Percentiles rank a stretch among this genome's conserved stretches.
These are phyloP conservation scores for Cymodocea nodosa DNA, from an alignment of 116 monocot species.

Conservation along the genomic window DNA sequence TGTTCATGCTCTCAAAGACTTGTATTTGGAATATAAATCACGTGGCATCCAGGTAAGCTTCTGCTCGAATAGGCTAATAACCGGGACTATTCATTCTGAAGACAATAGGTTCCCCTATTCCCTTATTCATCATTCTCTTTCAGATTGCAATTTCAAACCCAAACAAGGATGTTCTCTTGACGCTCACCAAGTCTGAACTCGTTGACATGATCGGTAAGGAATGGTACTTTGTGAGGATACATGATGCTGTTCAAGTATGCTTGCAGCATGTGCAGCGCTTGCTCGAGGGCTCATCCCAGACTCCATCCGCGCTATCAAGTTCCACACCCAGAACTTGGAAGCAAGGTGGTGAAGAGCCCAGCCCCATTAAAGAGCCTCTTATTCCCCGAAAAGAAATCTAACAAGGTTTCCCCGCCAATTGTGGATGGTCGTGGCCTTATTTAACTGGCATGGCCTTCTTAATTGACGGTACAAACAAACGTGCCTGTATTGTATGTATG, in stretches of 20 bases:
- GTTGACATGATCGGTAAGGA: constrained; percentile 62
- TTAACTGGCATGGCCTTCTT: not conserved
- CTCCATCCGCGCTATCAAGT: constrained; percentile 1
- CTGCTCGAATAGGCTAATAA: too few relatives aligned
- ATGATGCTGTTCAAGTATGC: constrained; percentile 93
- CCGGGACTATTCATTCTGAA: too few relatives aligned
- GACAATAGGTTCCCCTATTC: too few relatives aligned
- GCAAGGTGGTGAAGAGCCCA: constrained; percentile 16
- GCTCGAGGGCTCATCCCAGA: constrained; percentile 11
- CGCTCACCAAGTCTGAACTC: constrained; percentile 55
- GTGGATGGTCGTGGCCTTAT: not conserved
- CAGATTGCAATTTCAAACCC: constrained; percentile 91
- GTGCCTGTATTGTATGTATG: not conserved
- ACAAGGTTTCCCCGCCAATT: not conserved
- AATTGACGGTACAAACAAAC: not conserved
- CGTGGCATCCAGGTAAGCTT: constrained; percentile 63
- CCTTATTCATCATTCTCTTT: not conserved
- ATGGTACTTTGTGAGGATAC: constrained; percentile 90
- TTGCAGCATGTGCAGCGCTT: constrained; percentile 60
- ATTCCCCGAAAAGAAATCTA: constrained; percentile 25
- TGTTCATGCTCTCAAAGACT: constrained; percentile 83
- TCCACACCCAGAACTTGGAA: constrained; percentile 27
- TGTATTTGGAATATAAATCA: constrained; percentile 72
- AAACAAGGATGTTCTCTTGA: constrained; percentile 58
- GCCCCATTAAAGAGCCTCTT: constrained; percentile 29